Conservation (phyloP, 202 grass and related monocot genomes). For the Carex sylvatica region DNA sequence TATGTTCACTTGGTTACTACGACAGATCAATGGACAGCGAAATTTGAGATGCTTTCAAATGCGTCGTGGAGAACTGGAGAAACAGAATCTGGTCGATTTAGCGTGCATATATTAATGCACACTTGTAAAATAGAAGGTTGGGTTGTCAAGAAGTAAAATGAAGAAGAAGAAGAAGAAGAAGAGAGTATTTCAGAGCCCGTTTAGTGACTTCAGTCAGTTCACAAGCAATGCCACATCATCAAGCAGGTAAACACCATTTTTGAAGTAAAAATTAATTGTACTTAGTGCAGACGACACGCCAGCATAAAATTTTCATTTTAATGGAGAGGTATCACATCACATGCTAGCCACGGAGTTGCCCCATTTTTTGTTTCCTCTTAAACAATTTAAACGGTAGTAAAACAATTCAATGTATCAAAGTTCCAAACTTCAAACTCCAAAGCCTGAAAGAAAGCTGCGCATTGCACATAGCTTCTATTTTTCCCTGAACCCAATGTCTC, state of each 20-base stretch:
- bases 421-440: not conserved
- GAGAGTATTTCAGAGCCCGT: not conserved
- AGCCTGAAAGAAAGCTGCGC: not conserved
- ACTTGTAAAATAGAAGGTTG: not conserved
- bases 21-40: not conserved
- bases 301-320: not conserved
- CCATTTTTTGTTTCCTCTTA: not conserved
- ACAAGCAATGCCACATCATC: not conserved
- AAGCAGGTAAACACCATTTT: constrained; percentile 12
- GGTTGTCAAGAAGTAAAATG: not conserved
- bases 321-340: constrained; percentile 9
- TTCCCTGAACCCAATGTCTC: not conserved
- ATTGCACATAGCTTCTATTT: not conserved
- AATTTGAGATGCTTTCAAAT: not conserved
- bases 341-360: not conserved
- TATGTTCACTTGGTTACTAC: not conserved
- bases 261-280: constrained; percentile 6
- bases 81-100: not conserved
- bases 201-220: not conserved
- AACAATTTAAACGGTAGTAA: not conserved
- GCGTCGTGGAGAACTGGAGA: not conserved
- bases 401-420: not conserved
- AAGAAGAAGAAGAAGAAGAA: not conserved
- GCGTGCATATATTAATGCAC: not conserved
- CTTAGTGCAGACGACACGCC: not conserved